phyloP scores from a whole-genome alignment of 2,329 filamentous ascomycete genomes.

The Colletotrichum spaethianum region DNA sequence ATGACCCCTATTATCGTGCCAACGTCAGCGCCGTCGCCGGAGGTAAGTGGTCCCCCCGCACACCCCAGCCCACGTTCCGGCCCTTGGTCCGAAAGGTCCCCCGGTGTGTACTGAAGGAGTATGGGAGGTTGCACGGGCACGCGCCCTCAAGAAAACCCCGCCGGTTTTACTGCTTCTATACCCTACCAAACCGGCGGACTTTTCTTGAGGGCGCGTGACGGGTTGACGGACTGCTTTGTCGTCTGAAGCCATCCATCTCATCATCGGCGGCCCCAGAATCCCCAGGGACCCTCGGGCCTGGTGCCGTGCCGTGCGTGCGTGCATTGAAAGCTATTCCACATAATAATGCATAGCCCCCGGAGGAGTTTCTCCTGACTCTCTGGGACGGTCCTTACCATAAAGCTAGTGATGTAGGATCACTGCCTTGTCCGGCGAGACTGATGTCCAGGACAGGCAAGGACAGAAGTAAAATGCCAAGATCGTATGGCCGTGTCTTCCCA shows the following conservation, averaged over 20 bases:
- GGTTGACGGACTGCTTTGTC: neutral
- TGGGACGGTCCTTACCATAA: neutral
- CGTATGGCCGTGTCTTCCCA: neutral
- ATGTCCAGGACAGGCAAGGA: neutral
- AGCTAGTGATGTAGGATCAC: neutral
- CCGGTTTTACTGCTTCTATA: too few species aligned
- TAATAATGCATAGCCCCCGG: conserved; percentile 5
- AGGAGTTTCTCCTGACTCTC: conserved; percentile 24
- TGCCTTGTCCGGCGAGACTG: neutral
- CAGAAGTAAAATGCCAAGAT: neutral
- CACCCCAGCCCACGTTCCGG: neutral
- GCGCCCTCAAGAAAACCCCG: too few species aligned
- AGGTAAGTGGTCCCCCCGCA: neutral
- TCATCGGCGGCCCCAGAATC: conserved; percentile 2
- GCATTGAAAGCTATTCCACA: conserved; percentile 6
- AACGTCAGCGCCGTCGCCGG: neutral
- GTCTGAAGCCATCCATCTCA: conserved; percentile 7
- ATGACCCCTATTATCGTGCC: neutral
- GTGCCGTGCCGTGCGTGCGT: neutral
- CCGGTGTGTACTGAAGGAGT: neutral
- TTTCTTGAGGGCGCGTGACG: too few species aligned
- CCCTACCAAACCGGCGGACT: too few species aligned
- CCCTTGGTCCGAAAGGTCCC: neutral
- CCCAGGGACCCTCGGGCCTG: neutral
- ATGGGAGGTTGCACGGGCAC: neutral